Evolutionary conservation across 331 rosid genomes (phyloP), one percentile per base, ranked within the genome.

Genomic region (Spiraea crenata): DNA sequence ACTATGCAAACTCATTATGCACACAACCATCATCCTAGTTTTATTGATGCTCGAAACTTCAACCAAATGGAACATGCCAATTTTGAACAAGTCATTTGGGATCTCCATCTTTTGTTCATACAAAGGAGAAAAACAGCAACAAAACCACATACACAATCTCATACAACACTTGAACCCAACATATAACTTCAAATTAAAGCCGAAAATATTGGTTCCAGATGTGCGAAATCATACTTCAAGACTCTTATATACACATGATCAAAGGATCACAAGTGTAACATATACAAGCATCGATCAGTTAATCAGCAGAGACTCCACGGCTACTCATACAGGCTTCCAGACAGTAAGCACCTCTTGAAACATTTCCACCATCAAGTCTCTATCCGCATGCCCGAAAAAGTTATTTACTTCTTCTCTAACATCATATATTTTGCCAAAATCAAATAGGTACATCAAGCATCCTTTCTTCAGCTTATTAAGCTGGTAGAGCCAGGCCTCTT

Each of bases 381-480:
- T 81, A 62, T 93, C 97, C 0, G 97, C 96, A 64, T 80, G 79
- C 83, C 79, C 78, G 80, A 90, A 83, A 58, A 93, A 81, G 77
- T 57, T 74, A 4, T 67, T 82, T 9, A 87, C 63, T 76, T 90
- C 96, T 3, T 87, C 86, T 77, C 81, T 79, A 15, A 93, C 77
- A 74, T 93, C 97, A 46, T 88, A 80, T 67, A 90, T 86, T 78
- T 93, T 93, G 3, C 98, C 93, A 75, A 90, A 93, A 69, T 90
- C 87, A 44, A 93, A 93, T 59, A 90, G 70, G 82, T 86, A 93
- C 20, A 68, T 70, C 76, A 93, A 73, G 57, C 98, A 93, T 11
- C 93, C 96, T 87, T 90, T 93, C 88, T 88, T 93, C 66, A 93
- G 85, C 85, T 84, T 90, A 58, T 68, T 74, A 64, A 93, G 74